phyloP scores from a whole-genome alignment of 192 early-diverging fungal genomes.

The Paraglomus brasilianum region DNA sequence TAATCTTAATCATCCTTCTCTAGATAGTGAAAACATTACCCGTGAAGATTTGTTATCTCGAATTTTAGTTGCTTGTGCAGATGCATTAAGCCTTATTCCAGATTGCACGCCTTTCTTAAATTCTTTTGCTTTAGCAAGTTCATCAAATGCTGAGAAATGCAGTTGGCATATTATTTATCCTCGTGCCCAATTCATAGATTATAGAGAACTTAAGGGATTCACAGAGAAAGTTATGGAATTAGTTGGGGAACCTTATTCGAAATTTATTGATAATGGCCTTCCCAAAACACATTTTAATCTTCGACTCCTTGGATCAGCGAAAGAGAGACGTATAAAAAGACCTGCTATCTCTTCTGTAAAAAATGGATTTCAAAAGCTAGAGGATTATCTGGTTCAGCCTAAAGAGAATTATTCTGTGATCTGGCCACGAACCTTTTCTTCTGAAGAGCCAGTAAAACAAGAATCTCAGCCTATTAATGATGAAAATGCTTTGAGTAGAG shows the following conservation, averaged over 20 bases:
- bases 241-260: conserved; percentile 9
- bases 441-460: conserved; percentile 7
- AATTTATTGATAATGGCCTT: conserved; percentile 22
- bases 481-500: background rate
- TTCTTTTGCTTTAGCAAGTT: conserved; percentile 19
- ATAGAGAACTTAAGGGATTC: conserved; percentile 12
- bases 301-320: conserved; percentile 17
- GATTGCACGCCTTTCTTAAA: background rate
- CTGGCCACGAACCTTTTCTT: conserved; percentile 18
- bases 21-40: conserved; percentile 8
- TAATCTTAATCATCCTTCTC: background rate
- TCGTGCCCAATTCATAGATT: background rate
- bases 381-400: conserved; percentile 25
- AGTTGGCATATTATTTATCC: conserved; percentile 22
- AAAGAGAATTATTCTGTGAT: conserved; percentile 17
- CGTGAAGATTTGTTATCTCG: conserved; percentile 13
- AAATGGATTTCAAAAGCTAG: conserved; percentile 6
- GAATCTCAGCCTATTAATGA: conserved; percentile 12
- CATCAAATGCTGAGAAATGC: conserved; percentile 14
- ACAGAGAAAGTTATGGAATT: conserved; percentile 9
- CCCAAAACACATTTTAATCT: conserved; percentile 17
- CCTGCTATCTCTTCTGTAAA: conserved; percentile 19
- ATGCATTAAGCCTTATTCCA: background rate
- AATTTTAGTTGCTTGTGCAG: conserved; percentile 17
- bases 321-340: background rate